A percentile compares a stretch with the other conserved stretches of the same genome.
Evolutionary conservation across 208 protist genomes (phyloP).

Genomic region (Trypanosoma cruzi): DNA sequence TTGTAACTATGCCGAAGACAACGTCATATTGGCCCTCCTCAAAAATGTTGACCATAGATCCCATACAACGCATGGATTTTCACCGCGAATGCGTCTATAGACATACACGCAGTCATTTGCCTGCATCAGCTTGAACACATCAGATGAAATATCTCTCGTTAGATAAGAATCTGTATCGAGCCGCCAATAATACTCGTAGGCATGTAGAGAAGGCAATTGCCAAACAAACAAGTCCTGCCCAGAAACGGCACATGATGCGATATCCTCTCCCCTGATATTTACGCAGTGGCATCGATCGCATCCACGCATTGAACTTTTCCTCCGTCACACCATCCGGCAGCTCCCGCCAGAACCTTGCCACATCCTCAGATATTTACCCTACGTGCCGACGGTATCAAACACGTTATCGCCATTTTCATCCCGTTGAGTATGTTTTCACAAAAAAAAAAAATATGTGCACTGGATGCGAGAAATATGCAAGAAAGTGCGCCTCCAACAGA

Average conservation of each 20-base stretch:
- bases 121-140: conserved; percentile 36
- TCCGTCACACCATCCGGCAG: conserved; percentile 31
- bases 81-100: conserved; percentile 20
- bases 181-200: conserved; percentile 60
- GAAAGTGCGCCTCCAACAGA: conserved; percentile 34
- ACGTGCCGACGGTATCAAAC: conserved; percentile 20
- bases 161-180: conserved; percentile 45
- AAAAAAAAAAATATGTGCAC: conserved; percentile 62
- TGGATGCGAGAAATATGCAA: conserved; percentile 39
- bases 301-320: conserved; percentile 24
- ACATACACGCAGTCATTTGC: conserved; percentile 33
- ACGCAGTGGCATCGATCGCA: conserved; percentile 8
- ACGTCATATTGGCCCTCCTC: conserved; percentile 3
- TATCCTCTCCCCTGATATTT: conserved; percentile 30
- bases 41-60: conserved; percentile 17
- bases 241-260: conserved; percentile 45
- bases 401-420: conserved; percentile 19
- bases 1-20: background rate
- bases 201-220: conserved; percentile 36
- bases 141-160: conserved; percentile 25
- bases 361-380: conserved; percentile 44
- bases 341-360: conserved; percentile 13
- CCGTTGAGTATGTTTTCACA: conserved; percentile 32
- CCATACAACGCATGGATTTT: background rate
- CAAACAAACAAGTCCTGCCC: conserved; percentile 38